Evolutionary conservation across 345 rosid genomes (phyloP).

Genomic region (Syzygium grande): DNA sequence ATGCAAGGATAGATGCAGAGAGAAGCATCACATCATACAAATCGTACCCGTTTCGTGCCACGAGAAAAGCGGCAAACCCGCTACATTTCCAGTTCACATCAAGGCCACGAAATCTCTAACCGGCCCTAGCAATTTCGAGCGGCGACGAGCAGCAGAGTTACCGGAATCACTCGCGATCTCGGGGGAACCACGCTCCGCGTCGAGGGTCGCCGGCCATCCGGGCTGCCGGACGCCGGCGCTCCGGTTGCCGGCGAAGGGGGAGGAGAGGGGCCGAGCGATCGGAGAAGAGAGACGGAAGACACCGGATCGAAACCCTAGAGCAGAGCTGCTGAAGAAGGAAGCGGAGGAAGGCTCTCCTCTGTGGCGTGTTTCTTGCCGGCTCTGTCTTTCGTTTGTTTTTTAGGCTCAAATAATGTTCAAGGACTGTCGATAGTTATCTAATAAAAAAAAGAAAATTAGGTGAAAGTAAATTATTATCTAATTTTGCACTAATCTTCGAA

Average conservation of each 20-base stretch:
- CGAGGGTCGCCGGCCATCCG: neutral
- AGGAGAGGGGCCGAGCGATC: neutral
- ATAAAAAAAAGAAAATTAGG: neutral
- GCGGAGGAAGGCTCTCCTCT: neutral
- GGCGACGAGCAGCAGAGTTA: neutral
- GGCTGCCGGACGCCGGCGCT: neutral
- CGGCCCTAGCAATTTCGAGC: neutral
- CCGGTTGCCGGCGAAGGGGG: neutral
- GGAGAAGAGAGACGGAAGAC: neutral
- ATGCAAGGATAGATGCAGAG: neutral
- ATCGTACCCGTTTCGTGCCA: neutral
- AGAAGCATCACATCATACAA: neutral
- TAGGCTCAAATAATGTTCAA: neutral
- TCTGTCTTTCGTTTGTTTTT: neutral
- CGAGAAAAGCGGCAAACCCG: neutral
- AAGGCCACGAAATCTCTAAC: neutral
- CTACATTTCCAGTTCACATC: neutral
- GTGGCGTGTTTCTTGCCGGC: neutral
- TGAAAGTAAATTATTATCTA: neutral
- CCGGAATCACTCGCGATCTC: neutral
- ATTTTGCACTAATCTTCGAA: neutral
- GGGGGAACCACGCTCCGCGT: neutral
- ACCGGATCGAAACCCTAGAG: neutral
- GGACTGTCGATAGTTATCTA: neutral
- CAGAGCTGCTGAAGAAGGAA: neutral